Conservation (phyloP, 148 eudicot species). For the Cornus controversa region DNA sequence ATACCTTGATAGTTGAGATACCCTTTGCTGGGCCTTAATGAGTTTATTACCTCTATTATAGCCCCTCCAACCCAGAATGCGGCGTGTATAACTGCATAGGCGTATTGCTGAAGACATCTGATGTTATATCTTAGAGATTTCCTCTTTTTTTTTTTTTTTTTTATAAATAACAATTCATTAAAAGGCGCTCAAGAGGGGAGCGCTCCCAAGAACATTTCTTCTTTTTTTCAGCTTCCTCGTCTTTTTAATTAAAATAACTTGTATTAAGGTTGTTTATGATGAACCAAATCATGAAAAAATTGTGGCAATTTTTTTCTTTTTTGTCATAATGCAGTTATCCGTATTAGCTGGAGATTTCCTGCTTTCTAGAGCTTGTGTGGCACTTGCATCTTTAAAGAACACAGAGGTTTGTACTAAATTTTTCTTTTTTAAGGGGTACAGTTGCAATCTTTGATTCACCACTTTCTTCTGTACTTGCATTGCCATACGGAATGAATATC, state of each 20-base stretch:
- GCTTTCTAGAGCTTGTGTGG: slow-evolving; percentile 90
- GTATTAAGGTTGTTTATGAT: too few relatives aligned
- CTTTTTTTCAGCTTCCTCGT: background rate
- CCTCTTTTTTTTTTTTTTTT: background rate
- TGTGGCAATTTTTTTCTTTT: background rate
- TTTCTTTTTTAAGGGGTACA: background rate
- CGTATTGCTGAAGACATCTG: background rate
- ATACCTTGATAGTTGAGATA: background rate
- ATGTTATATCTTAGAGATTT: background rate
- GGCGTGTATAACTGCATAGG: background rate
- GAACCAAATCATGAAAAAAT: background rate
- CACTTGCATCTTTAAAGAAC: slow-evolving; percentile 85
- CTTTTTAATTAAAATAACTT: too few relatives aligned
- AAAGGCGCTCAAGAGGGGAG: too few relatives aligned
- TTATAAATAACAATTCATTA: too few relatives aligned
- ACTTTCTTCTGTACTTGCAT: background rate
- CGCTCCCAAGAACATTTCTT: too few relatives aligned
- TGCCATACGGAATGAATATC: background rate
- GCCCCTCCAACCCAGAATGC: too few relatives aligned
- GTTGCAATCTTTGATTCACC: background rate
- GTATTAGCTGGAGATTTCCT: slow-evolving; percentile 91
- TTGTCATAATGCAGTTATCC: slow-evolving; percentile 54
- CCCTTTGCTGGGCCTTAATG: background rate
- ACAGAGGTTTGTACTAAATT: slow-evolving; percentile 56
- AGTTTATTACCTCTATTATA: too few relatives aligned